Evolutionary conservation across 768 basidiomycete genomes (phyloP).

Genomic region (Lanmaoa rubissima): DNA sequence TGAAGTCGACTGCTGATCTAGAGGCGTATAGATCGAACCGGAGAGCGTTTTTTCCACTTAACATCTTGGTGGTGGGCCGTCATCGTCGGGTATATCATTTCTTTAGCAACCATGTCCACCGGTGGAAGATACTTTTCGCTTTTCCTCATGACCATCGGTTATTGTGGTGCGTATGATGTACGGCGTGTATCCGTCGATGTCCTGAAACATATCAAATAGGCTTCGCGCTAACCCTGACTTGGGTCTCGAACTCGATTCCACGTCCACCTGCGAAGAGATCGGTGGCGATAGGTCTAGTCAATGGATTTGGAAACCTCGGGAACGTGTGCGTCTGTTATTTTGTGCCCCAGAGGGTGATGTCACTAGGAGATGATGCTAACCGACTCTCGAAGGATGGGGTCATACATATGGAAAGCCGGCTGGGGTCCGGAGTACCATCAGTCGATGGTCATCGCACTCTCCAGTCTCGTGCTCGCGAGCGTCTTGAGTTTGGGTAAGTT

Average conservation of each 20-base stretch:
- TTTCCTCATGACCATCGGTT: conserved; percentile 63
- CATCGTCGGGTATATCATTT: conserved; percentile 60
- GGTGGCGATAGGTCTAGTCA: conserved; percentile 62
- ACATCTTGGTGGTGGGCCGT: conserved; percentile 55
- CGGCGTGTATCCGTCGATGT: neutral
- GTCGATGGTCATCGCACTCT: conserved; percentile 53
- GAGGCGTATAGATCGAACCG: conserved; percentile 45
- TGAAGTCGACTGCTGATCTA: neutral
- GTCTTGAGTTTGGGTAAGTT: conserved; percentile 35
- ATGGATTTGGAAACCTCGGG: conserved; percentile 58
- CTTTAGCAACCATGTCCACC: conserved; percentile 47
- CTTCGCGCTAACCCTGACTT: conserved; percentile 47
- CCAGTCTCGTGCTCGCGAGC: conserved; percentile 31
- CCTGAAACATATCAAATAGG: conserved; percentile 26
- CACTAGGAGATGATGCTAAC: neutral
- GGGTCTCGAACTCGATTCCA: conserved; percentile 61
- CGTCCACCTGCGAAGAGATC: conserved; percentile 53
- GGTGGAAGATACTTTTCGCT: conserved; percentile 57
- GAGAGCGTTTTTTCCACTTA: conserved; percentile 66
- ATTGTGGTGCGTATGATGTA: conserved; percentile 34
- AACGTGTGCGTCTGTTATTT: conserved; percentile 44
- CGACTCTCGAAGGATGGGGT: conserved; percentile 46
- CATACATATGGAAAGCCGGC: conserved; percentile 57
- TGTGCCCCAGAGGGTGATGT: neutral
- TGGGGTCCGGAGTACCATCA: conserved; percentile 65